Conservation (phyloP, 2,329 filamentous ascomycete species). For the Decorospora gaudefroyi region DNA sequence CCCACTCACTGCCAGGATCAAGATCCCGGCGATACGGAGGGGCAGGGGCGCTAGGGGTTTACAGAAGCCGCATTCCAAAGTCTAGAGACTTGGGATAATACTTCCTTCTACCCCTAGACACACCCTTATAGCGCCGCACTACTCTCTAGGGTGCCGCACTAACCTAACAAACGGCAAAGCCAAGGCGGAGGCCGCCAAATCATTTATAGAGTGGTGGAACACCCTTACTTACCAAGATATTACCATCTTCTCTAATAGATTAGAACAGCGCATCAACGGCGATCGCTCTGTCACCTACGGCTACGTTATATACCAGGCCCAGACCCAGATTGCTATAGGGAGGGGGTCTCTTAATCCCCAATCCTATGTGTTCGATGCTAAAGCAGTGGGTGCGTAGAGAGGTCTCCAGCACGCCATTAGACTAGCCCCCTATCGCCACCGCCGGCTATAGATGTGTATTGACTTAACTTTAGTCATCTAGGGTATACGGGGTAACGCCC, state of each 20-base stretch:
- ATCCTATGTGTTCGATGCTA: slow-evolving; percentile 7
- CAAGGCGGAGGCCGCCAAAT: no score
- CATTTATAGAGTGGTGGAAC: not conserved
- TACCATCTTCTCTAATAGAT: slow-evolving; percentile 13
- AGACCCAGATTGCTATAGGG: not conserved
- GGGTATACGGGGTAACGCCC: slow-evolving; percentile 5
- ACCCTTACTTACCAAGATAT: not conserved
- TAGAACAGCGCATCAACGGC: slow-evolving; percentile 5
- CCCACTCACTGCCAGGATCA: not conserved
- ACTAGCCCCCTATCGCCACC: not conserved
- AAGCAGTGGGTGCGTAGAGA: slow-evolving; percentile 7
- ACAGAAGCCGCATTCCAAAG: not conserved
- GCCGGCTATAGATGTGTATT: slow-evolving; percentile 9
- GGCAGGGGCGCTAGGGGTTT: slow-evolving; percentile 1
- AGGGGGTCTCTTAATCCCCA: slow-evolving; percentile 1
- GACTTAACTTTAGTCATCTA: slow-evolving; percentile 14
- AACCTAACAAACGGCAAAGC: not conserved
- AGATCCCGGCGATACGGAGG: not conserved
- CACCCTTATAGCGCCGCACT: slow-evolving; percentile 3
- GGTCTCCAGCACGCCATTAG: slow-evolving; percentile 1
- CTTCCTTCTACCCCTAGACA: slow-evolving; percentile 1
- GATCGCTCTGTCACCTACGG: slow-evolving; percentile 5
- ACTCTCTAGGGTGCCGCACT: not conserved
- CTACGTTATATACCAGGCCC: slow-evolving; percentile 3
- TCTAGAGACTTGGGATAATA: not conserved